Conservation (phyloP, 108 stramenopile species). For the Skeletonema potamos region DNA sequence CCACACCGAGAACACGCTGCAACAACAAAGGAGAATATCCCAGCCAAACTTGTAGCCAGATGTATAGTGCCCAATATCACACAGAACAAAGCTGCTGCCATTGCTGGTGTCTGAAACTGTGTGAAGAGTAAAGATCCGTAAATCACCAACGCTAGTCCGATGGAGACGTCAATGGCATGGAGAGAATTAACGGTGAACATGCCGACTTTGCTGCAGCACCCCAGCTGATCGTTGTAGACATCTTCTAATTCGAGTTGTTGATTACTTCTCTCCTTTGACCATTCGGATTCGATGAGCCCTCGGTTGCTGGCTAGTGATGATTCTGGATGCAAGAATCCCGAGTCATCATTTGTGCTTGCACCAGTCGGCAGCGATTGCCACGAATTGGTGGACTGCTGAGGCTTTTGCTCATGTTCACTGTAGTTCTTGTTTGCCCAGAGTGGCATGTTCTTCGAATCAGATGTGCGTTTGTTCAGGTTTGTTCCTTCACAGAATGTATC, state of each 20-base stretch:
- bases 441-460: background rate
- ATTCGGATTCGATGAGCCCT: slow-evolving; percentile 1
- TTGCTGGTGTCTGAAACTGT: slow-evolving; percentile 30
- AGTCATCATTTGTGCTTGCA: background rate
- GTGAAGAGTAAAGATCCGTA: slow-evolving; percentile 27
- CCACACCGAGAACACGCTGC: slow-evolving; percentile 11
- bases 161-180: slow-evolving; percentile 16
- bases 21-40: slow-evolving; percentile 20
- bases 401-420: background rate
- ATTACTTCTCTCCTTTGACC: slow-evolving; percentile 22
- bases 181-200: slow-evolving; percentile 7
- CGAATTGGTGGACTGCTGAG: background rate
- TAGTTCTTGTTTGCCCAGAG: background rate
- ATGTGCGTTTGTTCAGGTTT: too few species aligned
- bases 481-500: too few species aligned
- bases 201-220: slow-evolving; percentile 17
- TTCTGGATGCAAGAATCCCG: background rate
- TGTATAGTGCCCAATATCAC: slow-evolving; percentile 27
- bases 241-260: slow-evolving; percentile 33
- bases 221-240: background rate
- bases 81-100: slow-evolving; percentile 34
- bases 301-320: background rate
- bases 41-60: slow-evolving; percentile 3
- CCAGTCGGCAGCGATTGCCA: background rate
- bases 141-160: slow-evolving; percentile 18